These are phyloP conservation scores for Peltaster fructicola DNA, from an alignment of 2,329 filamentous ascomycete genomes.

Conservation along the genomic window DNA sequence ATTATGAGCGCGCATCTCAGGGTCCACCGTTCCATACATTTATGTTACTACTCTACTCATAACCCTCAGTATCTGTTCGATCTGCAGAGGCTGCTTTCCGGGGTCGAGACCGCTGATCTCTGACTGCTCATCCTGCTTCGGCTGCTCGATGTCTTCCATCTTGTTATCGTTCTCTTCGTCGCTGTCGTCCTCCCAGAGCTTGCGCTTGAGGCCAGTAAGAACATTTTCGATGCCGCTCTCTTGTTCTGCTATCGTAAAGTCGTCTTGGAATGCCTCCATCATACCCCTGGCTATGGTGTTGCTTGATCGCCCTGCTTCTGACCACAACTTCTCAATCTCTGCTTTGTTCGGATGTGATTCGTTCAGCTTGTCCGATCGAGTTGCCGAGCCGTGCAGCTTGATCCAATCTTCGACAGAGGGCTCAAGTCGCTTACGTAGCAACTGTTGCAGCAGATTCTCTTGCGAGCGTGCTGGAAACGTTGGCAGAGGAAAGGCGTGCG, in stretches of 20 bases:
- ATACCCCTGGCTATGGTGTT: conserved; percentile 22
- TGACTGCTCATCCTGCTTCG: conserved; percentile 7
- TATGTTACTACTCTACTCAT: no score
- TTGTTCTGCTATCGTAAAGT: conserved; percentile 56
- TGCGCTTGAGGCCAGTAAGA: conserved; percentile 48
- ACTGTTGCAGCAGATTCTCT: conserved; percentile 42
- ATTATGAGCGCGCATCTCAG: no score
- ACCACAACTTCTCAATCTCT: conserved; percentile 45
- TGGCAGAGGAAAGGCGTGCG: conserved; percentile 59
- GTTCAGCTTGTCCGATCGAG: conserved; percentile 21
- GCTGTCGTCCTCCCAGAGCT: conserved; percentile 34
- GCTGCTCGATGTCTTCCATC: conserved; percentile 10
- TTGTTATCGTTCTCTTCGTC: conserved; percentile 30
- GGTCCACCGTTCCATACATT: no score
- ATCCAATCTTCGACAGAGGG: conserved; percentile 60
- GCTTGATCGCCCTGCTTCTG: conserved; percentile 33
- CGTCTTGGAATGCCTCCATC: conserved; percentile 43
- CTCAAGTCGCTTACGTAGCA: conserved; percentile 71
- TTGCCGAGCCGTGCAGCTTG: no score
- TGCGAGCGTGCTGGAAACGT: conserved; percentile 49
- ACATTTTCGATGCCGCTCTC: conserved; percentile 50
- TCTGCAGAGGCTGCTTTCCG: no score
- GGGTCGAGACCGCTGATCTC: no score
- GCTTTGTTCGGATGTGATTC: conserved; percentile 3
- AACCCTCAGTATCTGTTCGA: no score